phyloP scores from a whole-genome alignment of 1,284 basidiomycete species.

The Puccinia hordei region DNA sequence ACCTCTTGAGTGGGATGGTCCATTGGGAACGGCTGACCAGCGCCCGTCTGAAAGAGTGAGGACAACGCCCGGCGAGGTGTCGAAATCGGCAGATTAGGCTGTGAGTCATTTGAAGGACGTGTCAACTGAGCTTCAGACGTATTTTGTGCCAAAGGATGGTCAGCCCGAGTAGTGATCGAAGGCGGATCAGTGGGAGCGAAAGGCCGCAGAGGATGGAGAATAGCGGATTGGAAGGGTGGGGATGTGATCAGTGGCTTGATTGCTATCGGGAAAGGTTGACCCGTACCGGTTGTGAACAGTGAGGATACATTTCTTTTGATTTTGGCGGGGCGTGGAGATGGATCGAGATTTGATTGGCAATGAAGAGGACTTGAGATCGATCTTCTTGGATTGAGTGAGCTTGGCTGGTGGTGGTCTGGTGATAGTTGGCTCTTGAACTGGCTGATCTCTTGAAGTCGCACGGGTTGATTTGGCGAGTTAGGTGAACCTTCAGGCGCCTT shows the following conservation, averaged over 20 bases:
- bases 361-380: background rate
- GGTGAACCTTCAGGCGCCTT: background rate
- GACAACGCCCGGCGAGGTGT: slow-evolving; percentile 9
- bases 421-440: background rate
- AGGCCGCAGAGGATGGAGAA: background rate
- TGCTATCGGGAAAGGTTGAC: slow-evolving; percentile 14
- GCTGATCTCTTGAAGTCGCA: background rate
- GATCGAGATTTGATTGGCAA: background rate
- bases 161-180: background rate
- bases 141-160: background rate
- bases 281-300: slow-evolving; percentile 23
- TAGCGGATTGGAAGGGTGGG: slow-evolving; percentile 3
- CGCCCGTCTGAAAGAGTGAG: slow-evolving; percentile 28
- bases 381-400: background rate
- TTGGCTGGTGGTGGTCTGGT: background rate
- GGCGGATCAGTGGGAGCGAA: background rate
- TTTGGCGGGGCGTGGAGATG: background rate
- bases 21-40: slow-evolving; percentile 22
- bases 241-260: background rate
- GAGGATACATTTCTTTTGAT: slow-evolving; percentile 26
- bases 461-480: background rate
- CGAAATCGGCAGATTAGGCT: background rate
- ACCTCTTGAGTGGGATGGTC: background rate
- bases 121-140: background rate
- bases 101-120: background rate